phyloP scores from a whole-genome alignment of 2,329 filamentous ascomycete species.

The Drechmeria coniospora region DNA sequence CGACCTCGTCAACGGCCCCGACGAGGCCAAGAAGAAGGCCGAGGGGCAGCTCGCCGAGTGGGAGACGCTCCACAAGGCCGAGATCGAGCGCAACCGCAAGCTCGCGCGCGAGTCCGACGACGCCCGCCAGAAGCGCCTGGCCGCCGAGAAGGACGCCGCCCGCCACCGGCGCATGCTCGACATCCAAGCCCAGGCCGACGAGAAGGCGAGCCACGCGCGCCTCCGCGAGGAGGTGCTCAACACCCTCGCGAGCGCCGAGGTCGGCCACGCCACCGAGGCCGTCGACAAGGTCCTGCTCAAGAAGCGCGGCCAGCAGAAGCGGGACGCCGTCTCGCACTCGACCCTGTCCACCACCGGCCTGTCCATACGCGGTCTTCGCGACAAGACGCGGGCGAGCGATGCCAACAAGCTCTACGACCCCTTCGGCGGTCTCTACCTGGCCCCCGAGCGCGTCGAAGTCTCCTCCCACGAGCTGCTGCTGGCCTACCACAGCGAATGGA shows the following conservation, averaged over 20 bases:
- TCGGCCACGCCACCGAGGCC: conserved; percentile 42
- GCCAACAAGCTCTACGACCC: conserved; percentile 73
- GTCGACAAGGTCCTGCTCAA: conserved; percentile 52
- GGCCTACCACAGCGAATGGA: conserved; percentile 59
- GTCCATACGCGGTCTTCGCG: conserved; percentile 70
- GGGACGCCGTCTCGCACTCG: conserved; percentile 19
- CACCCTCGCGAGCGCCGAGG: conserved; percentile 45
- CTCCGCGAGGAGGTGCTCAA: conserved; percentile 55
- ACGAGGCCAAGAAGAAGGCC: conserved; percentile 39
- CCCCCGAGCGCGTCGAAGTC: conserved; percentile 54
- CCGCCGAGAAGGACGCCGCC: conserved; percentile 51
- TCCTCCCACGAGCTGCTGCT: conserved; percentile 27
- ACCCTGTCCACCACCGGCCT: conserved; percentile 20
- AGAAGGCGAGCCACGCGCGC: conserved; percentile 46
- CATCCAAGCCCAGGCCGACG: conserved; percentile 53
- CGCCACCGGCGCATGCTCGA: conserved; percentile 44
- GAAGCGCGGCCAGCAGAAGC: conserved; percentile 46
- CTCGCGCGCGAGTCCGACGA: conserved; percentile 42
- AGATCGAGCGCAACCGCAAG: conserved; percentile 47
- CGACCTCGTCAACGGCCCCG: conserved; percentile 62
- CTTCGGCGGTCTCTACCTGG: conserved; percentile 60
- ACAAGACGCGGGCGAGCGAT: conserved; percentile 27
- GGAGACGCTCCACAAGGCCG: conserved; percentile 54
- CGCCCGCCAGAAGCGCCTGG: conserved; percentile 36
- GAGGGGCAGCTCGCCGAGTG: conserved; percentile 40